phyloP scores from a whole-genome alignment of 768 basidiomycete species.

The Boletus pseudopeckii region DNA sequence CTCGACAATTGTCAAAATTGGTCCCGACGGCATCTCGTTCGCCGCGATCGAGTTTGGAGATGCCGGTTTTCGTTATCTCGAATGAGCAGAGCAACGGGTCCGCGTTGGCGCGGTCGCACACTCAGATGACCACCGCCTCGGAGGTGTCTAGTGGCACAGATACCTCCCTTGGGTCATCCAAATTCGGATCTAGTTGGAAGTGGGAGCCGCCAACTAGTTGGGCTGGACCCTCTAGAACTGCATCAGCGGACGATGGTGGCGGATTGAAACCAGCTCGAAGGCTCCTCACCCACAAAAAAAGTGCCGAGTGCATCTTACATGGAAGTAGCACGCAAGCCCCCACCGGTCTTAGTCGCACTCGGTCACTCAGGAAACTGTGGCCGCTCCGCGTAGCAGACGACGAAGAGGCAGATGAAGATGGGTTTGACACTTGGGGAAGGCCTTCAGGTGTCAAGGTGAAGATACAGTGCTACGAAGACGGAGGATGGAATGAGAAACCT shows the following conservation, averaged over 20 bases:
- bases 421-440: background rate
- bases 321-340: background rate
- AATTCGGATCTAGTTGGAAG: background rate
- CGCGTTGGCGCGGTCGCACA: background rate
- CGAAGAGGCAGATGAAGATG: background rate
- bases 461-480: constrained; percentile 10
- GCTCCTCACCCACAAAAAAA: background rate
- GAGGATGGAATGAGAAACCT: constrained; percentile 22
- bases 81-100: background rate
- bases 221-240: constrained; percentile 15
- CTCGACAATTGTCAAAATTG: background rate
- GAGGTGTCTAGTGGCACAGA: background rate
- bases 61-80: background rate
- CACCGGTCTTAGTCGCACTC: background rate
- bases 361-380: background rate
- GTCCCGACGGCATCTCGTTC: background rate
- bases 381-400: background rate
- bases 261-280: background rate
- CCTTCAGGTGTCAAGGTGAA: constrained; percentile 8
- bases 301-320: background rate
- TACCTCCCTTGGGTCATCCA: background rate
- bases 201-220: constrained; percentile 28
- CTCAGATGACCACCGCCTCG: background rate
- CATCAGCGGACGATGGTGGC: background rate
- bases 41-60: background rate